Evolutionary conservation across 352 stramenopile species (phyloP).

Genomic region (Pythium sp.): DNA sequence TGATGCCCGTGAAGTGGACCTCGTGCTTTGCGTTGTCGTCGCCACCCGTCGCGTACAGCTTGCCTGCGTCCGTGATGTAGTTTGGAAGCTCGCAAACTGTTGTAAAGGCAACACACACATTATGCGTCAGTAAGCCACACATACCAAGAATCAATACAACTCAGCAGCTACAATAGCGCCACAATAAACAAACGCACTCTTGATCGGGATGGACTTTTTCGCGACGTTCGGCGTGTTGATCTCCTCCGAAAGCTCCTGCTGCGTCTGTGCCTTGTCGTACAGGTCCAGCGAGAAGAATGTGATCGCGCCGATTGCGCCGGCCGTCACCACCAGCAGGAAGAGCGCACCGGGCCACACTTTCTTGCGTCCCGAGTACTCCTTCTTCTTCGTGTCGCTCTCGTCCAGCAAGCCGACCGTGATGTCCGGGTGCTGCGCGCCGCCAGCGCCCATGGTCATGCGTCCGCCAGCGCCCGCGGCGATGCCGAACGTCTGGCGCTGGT

Average conservation of each 20-base stretch:
- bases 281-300: slow-evolving; percentile 61
- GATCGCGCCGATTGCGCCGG: slow-evolving; percentile 45
- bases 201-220: slow-evolving; percentile 35
- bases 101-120: neutral
- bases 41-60: slow-evolving; percentile 63
- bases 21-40: slow-evolving; percentile 50
- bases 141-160: neutral
- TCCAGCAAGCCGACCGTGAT: slow-evolving; percentile 76
- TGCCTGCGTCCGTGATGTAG: slow-evolving; percentile 54
- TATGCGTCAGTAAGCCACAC: neutral
- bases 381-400: slow-evolving; percentile 34
- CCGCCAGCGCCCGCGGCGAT: neutral
- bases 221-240: slow-evolving; percentile 34
- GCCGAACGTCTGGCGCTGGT: slow-evolving; percentile 19
- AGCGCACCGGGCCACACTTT: slow-evolving; percentile 77
- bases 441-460: slow-evolving; percentile 19
- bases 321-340: slow-evolving; percentile 57
- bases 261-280: slow-evolving; percentile 61
- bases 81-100: slow-evolving; percentile 69
- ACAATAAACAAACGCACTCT: slow-evolving; percentile 29
- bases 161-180: neutral
- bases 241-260: slow-evolving; percentile 53
- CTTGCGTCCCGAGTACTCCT: slow-evolving; percentile 65
- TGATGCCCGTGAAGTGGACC: slow-evolving; percentile 82
- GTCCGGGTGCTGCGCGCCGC: slow-evolving; percentile 40